phyloP scores from a whole-genome alignment of 2,329 filamentous ascomycete species.

The Neopestalotiopsis sp. region DNA sequence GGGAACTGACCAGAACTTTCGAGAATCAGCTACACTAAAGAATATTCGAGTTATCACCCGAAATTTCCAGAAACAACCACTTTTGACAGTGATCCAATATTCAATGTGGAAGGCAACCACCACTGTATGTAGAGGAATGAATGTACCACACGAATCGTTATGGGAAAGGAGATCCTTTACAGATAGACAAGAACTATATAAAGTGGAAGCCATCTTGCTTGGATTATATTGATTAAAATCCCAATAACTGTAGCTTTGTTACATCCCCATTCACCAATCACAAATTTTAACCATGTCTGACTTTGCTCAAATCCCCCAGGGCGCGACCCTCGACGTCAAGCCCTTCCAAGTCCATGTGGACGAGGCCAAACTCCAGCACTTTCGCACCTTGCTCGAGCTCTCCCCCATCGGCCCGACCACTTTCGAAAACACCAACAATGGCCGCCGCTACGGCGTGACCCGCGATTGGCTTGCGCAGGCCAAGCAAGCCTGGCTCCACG shows the following conservation, averaged over 20 bases:
- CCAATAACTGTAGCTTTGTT: not conserved
- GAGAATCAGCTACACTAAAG: not conserved
- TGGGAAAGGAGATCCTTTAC: not conserved
- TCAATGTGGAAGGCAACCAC: not conserved
- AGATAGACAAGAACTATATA: not conserved
- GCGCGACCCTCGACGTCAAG: not conserved
- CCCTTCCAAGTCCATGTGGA: conserved; percentile 4
- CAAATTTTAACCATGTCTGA: not conserved
- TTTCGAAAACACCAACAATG: conserved; percentile 12
- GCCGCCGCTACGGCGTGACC: conserved; percentile 16
- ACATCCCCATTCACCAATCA: not conserved
- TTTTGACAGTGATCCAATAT: too few relatives aligned
- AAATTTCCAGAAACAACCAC: not conserved
- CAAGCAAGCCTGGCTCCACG: conserved; percentile 13
- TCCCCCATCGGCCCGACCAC: conserved; percentile 16
- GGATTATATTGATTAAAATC: not conserved
- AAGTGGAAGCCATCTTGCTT: not conserved
- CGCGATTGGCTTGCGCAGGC: conserved; percentile 16
- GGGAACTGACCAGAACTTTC: conserved; percentile 1
- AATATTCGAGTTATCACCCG: not conserved
- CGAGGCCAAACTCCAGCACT: conserved; percentile 12
- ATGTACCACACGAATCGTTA: not conserved
- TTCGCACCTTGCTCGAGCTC: conserved; percentile 16
- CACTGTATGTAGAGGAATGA: not conserved
- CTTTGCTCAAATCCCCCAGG: not conserved